Evolutionary conservation across 1,284 basidiomycete genomes (phyloP).

Genomic region (Ganoderma lingzhi): DNA sequence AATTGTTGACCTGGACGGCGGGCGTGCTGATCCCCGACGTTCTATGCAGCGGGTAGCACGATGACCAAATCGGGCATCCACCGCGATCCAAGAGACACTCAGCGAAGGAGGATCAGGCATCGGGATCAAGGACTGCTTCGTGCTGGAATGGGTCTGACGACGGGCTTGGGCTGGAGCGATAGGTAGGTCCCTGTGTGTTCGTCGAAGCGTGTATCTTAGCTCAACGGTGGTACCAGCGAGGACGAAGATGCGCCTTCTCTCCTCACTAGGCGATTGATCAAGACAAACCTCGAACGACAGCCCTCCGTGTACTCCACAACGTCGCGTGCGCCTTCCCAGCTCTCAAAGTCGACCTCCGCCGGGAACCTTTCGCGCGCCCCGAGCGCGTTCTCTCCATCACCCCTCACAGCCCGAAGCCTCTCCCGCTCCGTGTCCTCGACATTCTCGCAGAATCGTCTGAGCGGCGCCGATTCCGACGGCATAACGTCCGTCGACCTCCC

Average conservation of each 20-base stretch:
- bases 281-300: conserved; percentile 59
- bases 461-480: conserved; percentile 25
- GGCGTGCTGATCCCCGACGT: background rate
- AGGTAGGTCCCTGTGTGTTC: conserved; percentile 54
- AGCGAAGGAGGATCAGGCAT: conserved; percentile 67
- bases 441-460: conserved; percentile 24
- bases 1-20: background rate
- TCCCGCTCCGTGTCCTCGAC: conserved; percentile 30
- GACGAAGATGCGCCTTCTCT: conserved; percentile 84
- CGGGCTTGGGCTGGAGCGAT: conserved; percentile 85
- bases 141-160: conserved; percentile 81
- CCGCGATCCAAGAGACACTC: conserved; percentile 74
- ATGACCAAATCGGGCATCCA: conserved; percentile 62
- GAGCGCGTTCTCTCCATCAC: conserved; percentile 20
- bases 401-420: conserved; percentile 19
- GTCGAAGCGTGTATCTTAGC: conserved; percentile 10
- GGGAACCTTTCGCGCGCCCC: conserved; percentile 25
- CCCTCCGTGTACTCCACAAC: conserved; percentile 35
- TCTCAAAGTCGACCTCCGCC: conserved; percentile 27
- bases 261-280: conserved; percentile 71
- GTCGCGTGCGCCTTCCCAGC: conserved; percentile 31
- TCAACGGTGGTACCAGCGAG: conserved; percentile 54
- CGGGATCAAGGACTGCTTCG: conserved; percentile 72
- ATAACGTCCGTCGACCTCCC: conserved; percentile 19
- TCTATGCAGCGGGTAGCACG: conserved; percentile 43